Percentiles rank a stretch among this genome's conserved stretches.
Evolutionary conservation across 2,329 filamentous ascomycete genomes (phyloP).

Genomic region (Sclerotinia borealis): DNA sequence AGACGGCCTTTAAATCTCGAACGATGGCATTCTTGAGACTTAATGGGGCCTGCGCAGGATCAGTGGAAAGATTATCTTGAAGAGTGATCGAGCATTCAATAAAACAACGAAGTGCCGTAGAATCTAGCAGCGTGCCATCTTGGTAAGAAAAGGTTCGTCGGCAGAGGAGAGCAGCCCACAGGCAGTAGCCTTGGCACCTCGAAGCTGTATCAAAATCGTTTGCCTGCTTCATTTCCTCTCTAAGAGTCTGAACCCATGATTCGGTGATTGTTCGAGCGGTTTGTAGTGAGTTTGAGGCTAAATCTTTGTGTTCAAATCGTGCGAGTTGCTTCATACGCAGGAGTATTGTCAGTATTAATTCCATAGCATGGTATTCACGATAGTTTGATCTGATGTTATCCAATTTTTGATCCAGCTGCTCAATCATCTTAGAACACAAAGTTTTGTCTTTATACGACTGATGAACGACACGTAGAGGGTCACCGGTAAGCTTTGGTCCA

Average conservation of each 20-base stretch:
- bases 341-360: slow-evolving; percentile 46
- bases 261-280: slow-evolving; percentile 39
- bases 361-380: slow-evolving; percentile 54
- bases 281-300: slow-evolving; percentile 33
- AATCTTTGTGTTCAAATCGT: not conserved
- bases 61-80: slow-evolving; percentile 41
- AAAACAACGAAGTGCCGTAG: slow-evolving; percentile 28
- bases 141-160: slow-evolving; percentile 38
- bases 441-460: slow-evolving; percentile 40
- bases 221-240: slow-evolving; percentile 38
- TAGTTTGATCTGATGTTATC: slow-evolving; percentile 47
- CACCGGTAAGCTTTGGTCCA: slow-evolving; percentile 39
- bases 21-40: slow-evolving; percentile 37
- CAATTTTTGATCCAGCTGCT: slow-evolving; percentile 44
- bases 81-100: slow-evolving; percentile 39
- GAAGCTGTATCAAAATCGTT: slow-evolving; percentile 35
- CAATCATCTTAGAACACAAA: slow-evolving; percentile 45
- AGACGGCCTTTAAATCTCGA: slow-evolving; percentile 42
- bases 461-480: slow-evolving; percentile 43
- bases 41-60: slow-evolving; percentile 34
- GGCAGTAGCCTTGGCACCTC: slow-evolving; percentile 39
- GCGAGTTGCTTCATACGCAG: slow-evolving; percentile 35
- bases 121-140: not conserved
- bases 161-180: slow-evolving; percentile 53
- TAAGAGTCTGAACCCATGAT: slow-evolving; percentile 45